Evolutionary conservation across 495 filamentous ascomycete species (phyloP).

Genomic region (Cryomyces minteri): DNA sequence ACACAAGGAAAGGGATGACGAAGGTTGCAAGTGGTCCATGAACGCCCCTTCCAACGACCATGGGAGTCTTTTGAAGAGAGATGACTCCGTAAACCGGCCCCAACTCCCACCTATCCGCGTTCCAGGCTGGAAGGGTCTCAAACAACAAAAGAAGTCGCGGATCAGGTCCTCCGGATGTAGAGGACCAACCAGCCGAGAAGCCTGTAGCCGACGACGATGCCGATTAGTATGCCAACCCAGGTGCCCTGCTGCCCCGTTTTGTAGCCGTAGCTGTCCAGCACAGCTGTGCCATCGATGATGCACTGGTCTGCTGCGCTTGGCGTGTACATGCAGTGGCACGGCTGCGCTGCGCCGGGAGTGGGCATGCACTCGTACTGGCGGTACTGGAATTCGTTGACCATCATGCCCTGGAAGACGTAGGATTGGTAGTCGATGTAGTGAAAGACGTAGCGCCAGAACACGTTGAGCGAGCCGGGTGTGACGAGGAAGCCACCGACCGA

Average conservation of each 20-base stretch:
- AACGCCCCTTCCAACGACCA: too few species aligned
- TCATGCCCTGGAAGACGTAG: slow-evolving; percentile 81
- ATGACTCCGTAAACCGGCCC: too few species aligned
- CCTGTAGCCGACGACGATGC: slow-evolving; percentile 54
- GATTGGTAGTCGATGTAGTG: slow-evolving; percentile 68
- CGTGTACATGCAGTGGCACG: slow-evolving; percentile 51
- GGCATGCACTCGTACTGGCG: slow-evolving; percentile 38
- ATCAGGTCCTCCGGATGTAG: slow-evolving; percentile 13
- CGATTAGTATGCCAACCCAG: slow-evolving; percentile 59
- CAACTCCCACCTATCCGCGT: too few species aligned
- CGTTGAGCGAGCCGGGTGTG: slow-evolving; percentile 47
- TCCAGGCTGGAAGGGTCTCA: too few species aligned
- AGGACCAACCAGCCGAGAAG: slow-evolving; percentile 34
- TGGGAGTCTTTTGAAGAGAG: too few species aligned
- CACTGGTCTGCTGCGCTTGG: slow-evolving; percentile 43
- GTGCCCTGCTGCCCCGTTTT: slow-evolving; percentile 38
- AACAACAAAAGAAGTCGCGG: background rate
- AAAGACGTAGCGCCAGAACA: slow-evolving; percentile 71
- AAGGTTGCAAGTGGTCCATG: too few species aligned
- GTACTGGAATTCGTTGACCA: slow-evolving; percentile 63
- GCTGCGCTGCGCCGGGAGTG: slow-evolving; percentile 7
- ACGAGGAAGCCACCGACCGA: slow-evolving; percentile 65
- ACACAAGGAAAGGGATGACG: too few species aligned
- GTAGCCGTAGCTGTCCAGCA: slow-evolving; percentile 52
- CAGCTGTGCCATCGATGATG: slow-evolving; percentile 44